These are phyloP conservation scores for Styphnolobium japonicum DNA, from an alignment of 306 rosid species.

Conservation along the genomic window DNA sequence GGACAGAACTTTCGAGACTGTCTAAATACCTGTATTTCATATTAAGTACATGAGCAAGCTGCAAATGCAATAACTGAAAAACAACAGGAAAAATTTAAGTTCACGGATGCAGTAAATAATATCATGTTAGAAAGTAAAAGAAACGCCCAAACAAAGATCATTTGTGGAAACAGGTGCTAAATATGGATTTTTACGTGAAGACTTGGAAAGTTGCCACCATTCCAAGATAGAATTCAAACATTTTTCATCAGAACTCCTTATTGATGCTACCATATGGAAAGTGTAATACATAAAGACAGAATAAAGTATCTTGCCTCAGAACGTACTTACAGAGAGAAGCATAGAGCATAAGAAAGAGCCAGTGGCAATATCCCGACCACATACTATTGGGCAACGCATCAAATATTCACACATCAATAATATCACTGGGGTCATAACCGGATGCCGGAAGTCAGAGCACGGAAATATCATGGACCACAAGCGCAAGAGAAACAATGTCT, in stretches of 20 bases:
- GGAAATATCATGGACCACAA: conserved; percentile 92
- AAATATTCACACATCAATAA: conserved; percentile 86
- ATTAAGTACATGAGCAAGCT: conserved; percentile 22
- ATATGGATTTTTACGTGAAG: neutral
- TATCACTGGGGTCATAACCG: conserved; percentile 79
- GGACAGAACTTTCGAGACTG: conserved; percentile 86
- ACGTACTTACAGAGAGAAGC: conserved; percentile 77
- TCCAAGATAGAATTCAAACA: conserved; percentile 6
- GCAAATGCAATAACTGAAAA: conserved; percentile 16
- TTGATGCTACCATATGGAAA: neutral
- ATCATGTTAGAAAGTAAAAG: neutral
- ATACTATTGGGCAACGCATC: conserved; percentile 73
- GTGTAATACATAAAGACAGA: neutral
- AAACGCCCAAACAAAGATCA: conserved; percentile 7
- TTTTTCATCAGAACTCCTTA: neutral
- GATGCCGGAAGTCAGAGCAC: conserved; percentile 89
- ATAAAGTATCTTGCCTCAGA: neutral
- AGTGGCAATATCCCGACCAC: conserved; percentile 71
- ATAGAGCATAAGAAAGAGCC: conserved; percentile 86
- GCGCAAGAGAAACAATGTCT: conserved; percentile 76
- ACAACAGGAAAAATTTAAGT: neutral
- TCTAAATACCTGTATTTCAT: conserved; percentile 55
- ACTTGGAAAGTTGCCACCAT: neutral
- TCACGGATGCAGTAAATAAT: neutral
- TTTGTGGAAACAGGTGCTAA: neutral